Conservation (phyloP, 164 flowering plant genomes). For the Chloranthus sessilifolius region DNA sequence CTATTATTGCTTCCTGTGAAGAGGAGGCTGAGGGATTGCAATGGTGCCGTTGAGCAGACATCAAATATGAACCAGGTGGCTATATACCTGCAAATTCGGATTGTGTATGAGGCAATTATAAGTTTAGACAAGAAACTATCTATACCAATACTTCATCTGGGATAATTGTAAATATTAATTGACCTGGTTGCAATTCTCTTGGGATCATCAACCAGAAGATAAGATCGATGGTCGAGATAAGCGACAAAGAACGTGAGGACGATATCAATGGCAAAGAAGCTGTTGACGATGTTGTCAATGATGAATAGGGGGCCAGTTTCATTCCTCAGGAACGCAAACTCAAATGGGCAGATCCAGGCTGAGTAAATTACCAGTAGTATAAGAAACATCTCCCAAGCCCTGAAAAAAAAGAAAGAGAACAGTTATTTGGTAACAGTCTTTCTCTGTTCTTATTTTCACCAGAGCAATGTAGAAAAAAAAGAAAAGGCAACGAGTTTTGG, state of each 20-base stretch:
- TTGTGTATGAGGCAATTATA: background rate
- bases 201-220: conserved; percentile 71
- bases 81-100: conserved; percentile 56
- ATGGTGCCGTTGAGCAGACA: conserved; percentile 84
- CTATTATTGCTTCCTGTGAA: conserved; percentile 46
- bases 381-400: conserved; percentile 94
- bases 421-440: no score
- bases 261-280: conserved; percentile 87
- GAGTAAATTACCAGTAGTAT: conserved; percentile 76
- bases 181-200: conserved; percentile 83
- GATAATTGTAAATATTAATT: no score
- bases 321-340: conserved; percentile 77
- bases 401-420: conserved; percentile 21
- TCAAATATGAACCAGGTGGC: conserved; percentile 90
- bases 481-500: background rate
- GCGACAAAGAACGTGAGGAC: conserved; percentile 92
- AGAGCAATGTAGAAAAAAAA: background rate
- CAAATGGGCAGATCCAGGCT: conserved; percentile 96
- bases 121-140: no score
- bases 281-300: conserved; percentile 71
- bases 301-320: conserved; percentile 58
- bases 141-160: no score
- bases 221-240: conserved; percentile 61
- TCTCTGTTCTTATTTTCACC: background rate
- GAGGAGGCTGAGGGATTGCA: conserved; percentile 62